Base-by-base conservation (phyloP, 192 early-diverging fungal genomes). In the Coemansia sp. region DNA sequence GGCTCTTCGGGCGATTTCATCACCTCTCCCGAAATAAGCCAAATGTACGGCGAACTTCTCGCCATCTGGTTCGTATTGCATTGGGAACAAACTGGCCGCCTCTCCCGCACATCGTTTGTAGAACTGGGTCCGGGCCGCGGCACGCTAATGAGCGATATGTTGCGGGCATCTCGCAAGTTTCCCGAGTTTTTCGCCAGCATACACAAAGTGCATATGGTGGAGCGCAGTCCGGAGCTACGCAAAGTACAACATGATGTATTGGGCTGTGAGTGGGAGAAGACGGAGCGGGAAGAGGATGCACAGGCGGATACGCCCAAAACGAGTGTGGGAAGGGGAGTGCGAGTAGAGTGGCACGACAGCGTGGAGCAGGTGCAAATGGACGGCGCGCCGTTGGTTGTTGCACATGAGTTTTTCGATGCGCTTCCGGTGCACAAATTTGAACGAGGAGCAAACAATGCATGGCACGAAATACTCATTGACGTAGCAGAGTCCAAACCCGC, bases 351-450 rank as follows among this genome's bases (percentile, higher is more conserved):
- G 92, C 84, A 91, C 58, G 88, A 92, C 58, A 68, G 76, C 52
- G 65, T 92, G 74, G 84, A 90, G 21, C 69, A 87, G 11, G 37
- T 81, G 25, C 21, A 55, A 7, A 29, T 56, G 11, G 79, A 88
- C 9, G 87, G 76, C 37, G 66, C 70, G 53, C 88, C 91, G 14
- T 61, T 94, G 49, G 73, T 94, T 21, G 80, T 96, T 63, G 94
- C 94, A 0, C 95, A 98, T 76, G 97, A 98, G 79, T 97, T 97
- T 59, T 97, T 98, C 82, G 97, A 98, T 63, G 95, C 97, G 0
- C 80, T 98, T 55, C 94, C 97, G 0, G 82, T 97, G 19, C 90
- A 92, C 82, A 88, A 87, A 62, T 79, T 77, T 49, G 75, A 93
- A 82, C 82, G 82, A 64, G 90, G 89, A 6, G 63, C 76, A 1